phyloP scores from a whole-genome alignment of 2,329 filamentous ascomycete species.

The Talaromyces piceae region DNA sequence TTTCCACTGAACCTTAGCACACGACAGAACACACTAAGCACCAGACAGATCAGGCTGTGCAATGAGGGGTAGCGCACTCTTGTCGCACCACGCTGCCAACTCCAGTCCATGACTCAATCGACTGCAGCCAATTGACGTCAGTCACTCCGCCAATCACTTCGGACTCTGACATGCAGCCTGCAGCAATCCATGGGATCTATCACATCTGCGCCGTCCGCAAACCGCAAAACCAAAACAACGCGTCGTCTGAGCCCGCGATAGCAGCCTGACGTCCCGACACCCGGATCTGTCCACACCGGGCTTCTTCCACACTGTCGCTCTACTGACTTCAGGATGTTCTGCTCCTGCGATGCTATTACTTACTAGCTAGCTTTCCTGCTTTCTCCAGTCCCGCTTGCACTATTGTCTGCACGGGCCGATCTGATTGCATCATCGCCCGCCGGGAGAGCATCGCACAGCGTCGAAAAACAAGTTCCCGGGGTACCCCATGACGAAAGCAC shows the following conservation, averaged over 20 bases:
- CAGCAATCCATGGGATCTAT: background rate
- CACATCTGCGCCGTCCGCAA: background rate
- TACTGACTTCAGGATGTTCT: too few species aligned
- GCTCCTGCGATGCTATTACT: too few species aligned
- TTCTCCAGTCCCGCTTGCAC: too few species aligned
- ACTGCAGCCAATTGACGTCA: background rate
- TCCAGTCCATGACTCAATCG: background rate
- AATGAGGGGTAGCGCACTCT: background rate
- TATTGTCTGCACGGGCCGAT: background rate
- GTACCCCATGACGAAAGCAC: background rate
- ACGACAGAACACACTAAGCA: too few species aligned
- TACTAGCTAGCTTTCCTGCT: too few species aligned
- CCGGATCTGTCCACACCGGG: background rate
- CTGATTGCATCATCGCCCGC: background rate
- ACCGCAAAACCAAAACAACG: constrained; percentile 2
- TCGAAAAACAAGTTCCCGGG: background rate
- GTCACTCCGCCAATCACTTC: background rate
- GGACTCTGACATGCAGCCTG: background rate
- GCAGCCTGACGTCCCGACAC: background rate
- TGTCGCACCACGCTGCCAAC: background rate
- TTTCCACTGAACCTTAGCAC: too few species aligned
- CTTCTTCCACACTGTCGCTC: background rate
- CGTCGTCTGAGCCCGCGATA: background rate
- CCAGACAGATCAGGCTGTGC: too few species aligned
- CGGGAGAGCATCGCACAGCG: background rate